A percentile compares a stretch with the other conserved stretches of the same genome.
These are phyloP conservation scores for Pythium pyrilobum DNA, from an alignment of 352 stramenopile genomes.

Conservation along the genomic window DNA sequence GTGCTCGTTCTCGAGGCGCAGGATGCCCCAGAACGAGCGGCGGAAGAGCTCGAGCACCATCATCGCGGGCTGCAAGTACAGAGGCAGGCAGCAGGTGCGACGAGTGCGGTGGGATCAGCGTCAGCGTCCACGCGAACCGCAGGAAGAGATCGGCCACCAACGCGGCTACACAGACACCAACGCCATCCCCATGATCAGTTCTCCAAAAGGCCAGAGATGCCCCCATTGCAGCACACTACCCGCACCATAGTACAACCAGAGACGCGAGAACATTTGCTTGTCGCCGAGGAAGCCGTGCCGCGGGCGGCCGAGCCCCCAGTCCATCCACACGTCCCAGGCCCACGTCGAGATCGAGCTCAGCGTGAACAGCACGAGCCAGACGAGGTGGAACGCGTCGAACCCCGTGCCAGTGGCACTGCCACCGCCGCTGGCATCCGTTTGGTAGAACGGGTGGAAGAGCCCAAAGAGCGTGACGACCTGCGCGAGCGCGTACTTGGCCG, in stretches of 20 bases:
- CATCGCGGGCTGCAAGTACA: slow-evolving; percentile 81
- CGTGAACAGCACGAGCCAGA: slow-evolving; percentile 77
- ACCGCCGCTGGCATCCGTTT: slow-evolving; percentile 15
- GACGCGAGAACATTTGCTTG: slow-evolving; percentile 80
- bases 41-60: slow-evolving; percentile 84
- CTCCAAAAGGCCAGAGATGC: not conserved
- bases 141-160: slow-evolving; percentile 77
- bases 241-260: slow-evolving; percentile 70
- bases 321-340: slow-evolving; percentile 86
- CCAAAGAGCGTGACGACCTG: slow-evolving; percentile 84
- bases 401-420: slow-evolving; percentile 9
- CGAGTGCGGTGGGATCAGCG: slow-evolving; percentile 66
- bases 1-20: slow-evolving; percentile 82
- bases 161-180: too few relatives aligned
- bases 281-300: slow-evolving; percentile 72
- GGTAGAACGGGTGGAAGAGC: slow-evolving; percentile 81
- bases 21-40: slow-evolving; percentile 85
- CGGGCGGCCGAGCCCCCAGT: slow-evolving; percentile 79
- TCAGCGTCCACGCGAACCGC: slow-evolving; percentile 78
- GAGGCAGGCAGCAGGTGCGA: slow-evolving; percentile 47
- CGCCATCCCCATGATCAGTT: not conserved
- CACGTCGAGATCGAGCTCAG: slow-evolving; percentile 76
- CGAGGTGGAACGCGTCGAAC: slow-evolving; percentile 40
- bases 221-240: not conserved
- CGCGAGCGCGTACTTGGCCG: slow-evolving; percentile 92